Conservation (phyloP, 495 filamentous ascomycete genomes). For the Neurospora sp. region DNA sequence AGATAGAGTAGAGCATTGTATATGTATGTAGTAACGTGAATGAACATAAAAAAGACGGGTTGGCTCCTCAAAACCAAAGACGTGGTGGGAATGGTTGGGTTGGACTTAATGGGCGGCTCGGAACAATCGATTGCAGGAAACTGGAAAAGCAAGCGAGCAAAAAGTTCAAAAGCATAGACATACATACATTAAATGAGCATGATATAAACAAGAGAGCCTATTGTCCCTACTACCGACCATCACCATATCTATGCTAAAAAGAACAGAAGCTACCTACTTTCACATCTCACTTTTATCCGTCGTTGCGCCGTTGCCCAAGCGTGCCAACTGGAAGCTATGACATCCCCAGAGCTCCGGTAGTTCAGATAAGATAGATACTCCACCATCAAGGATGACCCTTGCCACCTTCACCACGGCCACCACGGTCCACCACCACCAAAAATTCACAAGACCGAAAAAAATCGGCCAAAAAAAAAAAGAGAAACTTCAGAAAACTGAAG, state of each 20-base stretch:
- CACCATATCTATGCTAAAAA: no score
- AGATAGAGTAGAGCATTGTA: background rate
- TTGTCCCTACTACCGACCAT: background rate
- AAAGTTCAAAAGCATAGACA: background rate
- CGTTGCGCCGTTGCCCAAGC: no score
- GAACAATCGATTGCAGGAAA: background rate
- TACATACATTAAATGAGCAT: background rate
- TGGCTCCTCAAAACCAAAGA: no score
- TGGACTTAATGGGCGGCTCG: background rate
- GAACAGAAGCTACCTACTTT: no score
- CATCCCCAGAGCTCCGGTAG: no score
- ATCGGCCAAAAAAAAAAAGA: background rate
- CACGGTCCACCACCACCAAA: background rate
- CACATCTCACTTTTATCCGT: no score
- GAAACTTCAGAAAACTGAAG: background rate
- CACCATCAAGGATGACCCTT: background rate
- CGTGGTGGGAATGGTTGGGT: no score
- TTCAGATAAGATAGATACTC: background rate
- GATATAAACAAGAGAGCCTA: background rate
- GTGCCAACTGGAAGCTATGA: no score
- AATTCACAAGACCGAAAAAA: background rate
- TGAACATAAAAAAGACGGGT: background rate
- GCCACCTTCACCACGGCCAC: background rate
- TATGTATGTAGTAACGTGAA: background rate
- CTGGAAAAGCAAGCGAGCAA: background rate